Base-by-base conservation (phyloP, 176 grass and related monocot species). In the Triticum dicoccoides region DNA sequence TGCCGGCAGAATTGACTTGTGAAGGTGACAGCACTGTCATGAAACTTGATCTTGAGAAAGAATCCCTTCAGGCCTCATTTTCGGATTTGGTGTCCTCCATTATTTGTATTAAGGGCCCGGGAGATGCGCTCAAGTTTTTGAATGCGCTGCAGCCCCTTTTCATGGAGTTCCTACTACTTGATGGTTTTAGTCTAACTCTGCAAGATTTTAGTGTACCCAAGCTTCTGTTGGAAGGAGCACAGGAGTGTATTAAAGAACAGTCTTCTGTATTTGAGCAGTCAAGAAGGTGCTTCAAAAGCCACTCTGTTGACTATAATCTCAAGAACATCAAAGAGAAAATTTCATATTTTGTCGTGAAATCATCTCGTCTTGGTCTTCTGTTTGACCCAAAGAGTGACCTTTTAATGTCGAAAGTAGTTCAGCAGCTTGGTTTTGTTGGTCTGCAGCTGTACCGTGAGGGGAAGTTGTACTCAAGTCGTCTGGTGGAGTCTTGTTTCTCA, bases 361-460 rank as follows among this genome's bases (percentile, higher is more conserved):
- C 64, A 34, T 92, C 92, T 59, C 74, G 44, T 27, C 69, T 95
- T 23, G 92, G 92, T 17, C 56, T 76, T 23, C 65, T 95, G 32
- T 87, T 97, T 69, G 92, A 97, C 54, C 75, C 85, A 33, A 97
- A 88, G 44, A 94, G 86, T 39, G 92, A 91, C 5, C 67, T 91
- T 3, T 44, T 91, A 29, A 81, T 95, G 3, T 87, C 82, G 18
- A 95, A 95, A 89, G 84, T 98, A 2, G 81, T 95, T 49, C 88
- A 95, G 73, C 96, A 98, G 37, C 84, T 98, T 87, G 93, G 93
- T 41, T 98, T 94, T 88, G 87, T 95, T 65, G 93, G 96, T 11
- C 68, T 92, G 82, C 88, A 98, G 41, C 96, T 98, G 38, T 98
- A 90, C 83, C 78, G 78, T 1, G 88, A 89, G 38, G 96, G 93